Percentiles rank a stretch among this genome's conserved stretches.
These are phyloP conservation scores for Saccharomycopsis selenospora DNA, from an alignment of 805 yeast species.

Conservation along the genomic window DNA sequence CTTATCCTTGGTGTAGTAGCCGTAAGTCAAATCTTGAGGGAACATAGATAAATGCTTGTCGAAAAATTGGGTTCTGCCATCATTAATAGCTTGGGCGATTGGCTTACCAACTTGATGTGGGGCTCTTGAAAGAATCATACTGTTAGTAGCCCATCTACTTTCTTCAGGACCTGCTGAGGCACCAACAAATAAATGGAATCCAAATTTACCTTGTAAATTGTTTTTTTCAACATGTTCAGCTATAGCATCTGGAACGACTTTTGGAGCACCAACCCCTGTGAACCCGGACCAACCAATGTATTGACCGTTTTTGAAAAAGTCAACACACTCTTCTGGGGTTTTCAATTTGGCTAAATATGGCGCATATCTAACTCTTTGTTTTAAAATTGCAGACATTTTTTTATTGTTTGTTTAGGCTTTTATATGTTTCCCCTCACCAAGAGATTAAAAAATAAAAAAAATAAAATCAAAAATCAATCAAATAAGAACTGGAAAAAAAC, in stretches of 20 bases:
- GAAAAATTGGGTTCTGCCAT: constrained; percentile 77
- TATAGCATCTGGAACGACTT: constrained; percentile 80
- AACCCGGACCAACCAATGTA: constrained; percentile 97
- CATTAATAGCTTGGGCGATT: constrained; percentile 81
- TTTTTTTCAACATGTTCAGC: constrained; percentile 84
- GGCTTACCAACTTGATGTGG: constrained; percentile 99
- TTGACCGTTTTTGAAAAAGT: constrained; percentile 79
- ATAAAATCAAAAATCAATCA: too few species aligned
- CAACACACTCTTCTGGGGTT: constrained; percentile 74
- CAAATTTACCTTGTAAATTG: constrained; percentile 75
- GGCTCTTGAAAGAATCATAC: constrained; percentile 82
- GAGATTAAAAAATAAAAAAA: too few species aligned
- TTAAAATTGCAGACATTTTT: constrained; percentile 38
- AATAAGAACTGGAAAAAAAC: too few species aligned
- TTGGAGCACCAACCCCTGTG: constrained; percentile 98
- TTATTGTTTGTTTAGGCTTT: too few species aligned
- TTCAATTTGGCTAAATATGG: constrained; percentile 75
- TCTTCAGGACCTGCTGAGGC: constrained; percentile 98
- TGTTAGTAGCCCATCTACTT: constrained; percentile 83
- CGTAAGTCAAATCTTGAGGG: constrained; percentile 96
- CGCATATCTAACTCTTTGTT: constrained; percentile 84
- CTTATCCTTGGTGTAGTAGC: constrained; percentile 62
- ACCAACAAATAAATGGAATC: constrained; percentile 89
- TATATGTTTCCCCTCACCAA: too few species aligned
- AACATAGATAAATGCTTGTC: constrained; percentile 97